Evolutionary conservation across 495 filamentous ascomycete genomes (phyloP).

Genomic region (Xylaria curta): DNA sequence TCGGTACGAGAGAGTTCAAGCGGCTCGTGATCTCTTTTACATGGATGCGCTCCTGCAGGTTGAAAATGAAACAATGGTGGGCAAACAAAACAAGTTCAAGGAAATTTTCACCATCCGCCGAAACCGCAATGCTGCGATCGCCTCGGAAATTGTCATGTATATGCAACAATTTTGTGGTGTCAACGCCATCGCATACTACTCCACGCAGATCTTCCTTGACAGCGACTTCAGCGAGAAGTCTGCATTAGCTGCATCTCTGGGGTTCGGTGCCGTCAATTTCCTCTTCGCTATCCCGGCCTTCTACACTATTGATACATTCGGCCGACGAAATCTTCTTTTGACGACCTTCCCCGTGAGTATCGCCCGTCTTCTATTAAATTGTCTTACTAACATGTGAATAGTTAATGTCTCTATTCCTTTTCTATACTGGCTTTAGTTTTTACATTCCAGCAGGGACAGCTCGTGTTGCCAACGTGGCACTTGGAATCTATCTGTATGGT

Average conservation of each 20-base stretch:
- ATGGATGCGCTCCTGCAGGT: conserved; percentile 75
- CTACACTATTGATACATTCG: conserved; percentile 84
- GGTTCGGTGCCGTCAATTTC: conserved; percentile 81
- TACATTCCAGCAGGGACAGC: conserved; percentile 64
- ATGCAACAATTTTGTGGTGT: conserved; percentile 82
- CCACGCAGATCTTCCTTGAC: conserved; percentile 65
- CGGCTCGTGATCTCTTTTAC: conserved; percentile 82
- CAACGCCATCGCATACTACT: conserved; percentile 74
- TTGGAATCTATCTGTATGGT: conserved; percentile 78
- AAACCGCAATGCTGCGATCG: conserved; percentile 77
- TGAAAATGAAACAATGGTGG: conserved; percentile 64
- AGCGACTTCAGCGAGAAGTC: conserved; percentile 61
- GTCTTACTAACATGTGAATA: conserved; percentile 19
- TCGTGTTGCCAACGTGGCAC: conserved; percentile 64
- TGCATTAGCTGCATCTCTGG: conserved; percentile 72
- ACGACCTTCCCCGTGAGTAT: conserved; percentile 69
- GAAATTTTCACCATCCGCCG: conserved; percentile 77
- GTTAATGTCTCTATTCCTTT: conserved; percentile 71
- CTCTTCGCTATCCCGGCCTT: conserved; percentile 79
- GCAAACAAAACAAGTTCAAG: conserved; percentile 65
- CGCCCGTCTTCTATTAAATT: background rate
- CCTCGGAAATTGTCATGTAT: conserved; percentile 82
- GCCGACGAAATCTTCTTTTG: conserved; percentile 79
- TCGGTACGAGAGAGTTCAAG: conserved; percentile 74
- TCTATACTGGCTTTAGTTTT: conserved; percentile 84